phyloP scores from a whole-genome alignment of 768 basidiomycete species.

The Suillus brevipes region DNA sequence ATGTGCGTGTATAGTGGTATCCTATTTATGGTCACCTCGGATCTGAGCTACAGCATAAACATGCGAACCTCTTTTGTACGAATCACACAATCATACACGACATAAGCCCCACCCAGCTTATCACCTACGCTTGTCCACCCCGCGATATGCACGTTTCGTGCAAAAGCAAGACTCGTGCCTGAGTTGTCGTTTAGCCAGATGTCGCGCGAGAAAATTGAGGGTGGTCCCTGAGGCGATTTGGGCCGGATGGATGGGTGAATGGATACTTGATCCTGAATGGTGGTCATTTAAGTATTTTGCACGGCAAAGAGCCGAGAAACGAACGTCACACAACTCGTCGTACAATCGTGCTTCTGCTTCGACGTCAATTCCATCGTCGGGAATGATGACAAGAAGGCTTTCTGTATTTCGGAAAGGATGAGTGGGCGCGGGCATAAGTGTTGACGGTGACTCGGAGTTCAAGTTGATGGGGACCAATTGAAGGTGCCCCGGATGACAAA shows the following conservation, averaged over 20 bases:
- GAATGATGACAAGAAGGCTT: conserved; percentile 54
- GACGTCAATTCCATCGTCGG: conserved; percentile 54
- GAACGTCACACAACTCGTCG: conserved; percentile 58
- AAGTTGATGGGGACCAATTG: neutral
- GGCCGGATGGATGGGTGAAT: conserved; percentile 15
- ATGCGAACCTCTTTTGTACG: conserved; percentile 55
- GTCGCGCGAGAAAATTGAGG: conserved; percentile 64
- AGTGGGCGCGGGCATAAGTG: conserved; percentile 16
- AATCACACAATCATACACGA: conserved; percentile 73
- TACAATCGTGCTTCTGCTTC: conserved; percentile 69
- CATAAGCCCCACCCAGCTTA: conserved; percentile 59
- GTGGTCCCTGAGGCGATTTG: conserved; percentile 35
- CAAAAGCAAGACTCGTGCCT: conserved; percentile 55
- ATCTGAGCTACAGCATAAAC: neutral
- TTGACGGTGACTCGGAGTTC: neutral
- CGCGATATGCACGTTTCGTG: conserved; percentile 61
- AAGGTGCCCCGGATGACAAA: neutral
- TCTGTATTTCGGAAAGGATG: conserved; percentile 51
- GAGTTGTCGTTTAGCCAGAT: conserved; percentile 69
- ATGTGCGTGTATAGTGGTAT: conserved; percentile 62
- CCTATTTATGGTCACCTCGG: conserved; percentile 32
- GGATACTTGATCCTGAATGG: conserved; percentile 18
- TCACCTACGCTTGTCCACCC: conserved; percentile 79
- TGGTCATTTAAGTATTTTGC: neutral
- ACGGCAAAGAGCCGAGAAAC: conserved; percentile 1